phyloP scores from a whole-genome alignment of 1,284 basidiomycete species.

The Tilletia caries region DNA sequence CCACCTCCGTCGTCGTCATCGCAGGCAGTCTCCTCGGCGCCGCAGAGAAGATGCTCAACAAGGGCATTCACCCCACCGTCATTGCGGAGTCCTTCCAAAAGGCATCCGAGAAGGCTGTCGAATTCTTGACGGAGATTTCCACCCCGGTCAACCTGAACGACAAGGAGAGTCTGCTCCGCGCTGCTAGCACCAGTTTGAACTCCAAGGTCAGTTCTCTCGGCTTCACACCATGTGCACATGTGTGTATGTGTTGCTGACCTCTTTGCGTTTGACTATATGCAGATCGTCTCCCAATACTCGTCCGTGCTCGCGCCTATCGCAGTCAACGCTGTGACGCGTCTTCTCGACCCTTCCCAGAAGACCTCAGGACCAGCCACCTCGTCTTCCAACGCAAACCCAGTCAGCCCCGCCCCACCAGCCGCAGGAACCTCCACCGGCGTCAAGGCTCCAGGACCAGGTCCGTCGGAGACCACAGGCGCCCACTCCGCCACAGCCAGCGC shows the following conservation, averaged over 20 bases:
- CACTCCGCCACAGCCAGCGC: conserved; percentile 21
- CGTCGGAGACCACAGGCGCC: conserved; percentile 9
- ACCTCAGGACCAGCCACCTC: background rate
- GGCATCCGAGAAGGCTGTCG: conserved; percentile 87
- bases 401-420: background rate
- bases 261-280: background rate
- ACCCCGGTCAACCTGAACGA: conserved; percentile 89
- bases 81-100: conserved; percentile 93
- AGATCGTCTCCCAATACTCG: conserved; percentile 98
- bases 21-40: conserved; percentile 89
- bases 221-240: too few relatives aligned
- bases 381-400: conserved; percentile 15
- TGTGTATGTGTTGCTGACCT: too few relatives aligned
- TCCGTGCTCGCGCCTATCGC: conserved; percentile 95
- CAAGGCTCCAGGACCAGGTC: conserved; percentile 7
- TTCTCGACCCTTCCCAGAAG: conserved; percentile 28
- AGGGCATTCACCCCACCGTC: conserved; percentile 93
- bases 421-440: conserved; percentile 3
- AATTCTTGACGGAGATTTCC: conserved; percentile 88
- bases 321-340: conserved; percentile 74
- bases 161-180: conserved; percentile 78
- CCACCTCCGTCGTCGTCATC: conserved; percentile 95
- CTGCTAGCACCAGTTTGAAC: conserved; percentile 91
- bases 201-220: conserved; percentile 68
- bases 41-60: conserved; percentile 93